phyloP scores from a whole-genome alignment of 768 basidiomycete genomes.

The Psilocybe cubensis region DNA sequence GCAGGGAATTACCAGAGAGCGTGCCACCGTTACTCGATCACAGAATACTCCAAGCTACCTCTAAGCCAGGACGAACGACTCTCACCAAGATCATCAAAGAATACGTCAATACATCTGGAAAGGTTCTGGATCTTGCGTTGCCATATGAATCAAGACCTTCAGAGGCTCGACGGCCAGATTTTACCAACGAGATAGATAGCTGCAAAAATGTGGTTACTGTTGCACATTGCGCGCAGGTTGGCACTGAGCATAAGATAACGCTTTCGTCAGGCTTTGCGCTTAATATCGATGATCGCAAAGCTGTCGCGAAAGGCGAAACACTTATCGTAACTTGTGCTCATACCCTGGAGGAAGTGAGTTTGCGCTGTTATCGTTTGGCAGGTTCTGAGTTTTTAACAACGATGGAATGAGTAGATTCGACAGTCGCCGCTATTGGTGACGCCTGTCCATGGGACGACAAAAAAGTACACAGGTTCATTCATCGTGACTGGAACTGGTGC shows the following conservation, averaged over 20 bases:
- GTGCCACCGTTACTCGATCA: constrained; percentile 27
- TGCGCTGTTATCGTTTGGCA: background rate
- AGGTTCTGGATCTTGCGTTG: constrained; percentile 43
- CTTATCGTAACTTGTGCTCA: constrained; percentile 63
- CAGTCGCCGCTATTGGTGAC: constrained; percentile 29
- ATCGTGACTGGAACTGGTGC: constrained; percentile 41
- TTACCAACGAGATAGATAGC: constrained; percentile 20
- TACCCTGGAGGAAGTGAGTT: constrained; percentile 60
- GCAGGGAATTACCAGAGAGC: constrained; percentile 4
- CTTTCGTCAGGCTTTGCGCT: constrained; percentile 64
- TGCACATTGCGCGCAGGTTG: constrained; percentile 51
- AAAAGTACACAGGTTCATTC: constrained; percentile 43
- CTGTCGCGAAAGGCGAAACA: constrained; percentile 27
- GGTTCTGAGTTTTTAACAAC: background rate
- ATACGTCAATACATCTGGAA: constrained; percentile 44
- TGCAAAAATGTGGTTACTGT: constrained; percentile 47
- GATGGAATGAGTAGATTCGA: constrained; percentile 25
- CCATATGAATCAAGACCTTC: constrained; percentile 56
- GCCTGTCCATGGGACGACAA: constrained; percentile 11
- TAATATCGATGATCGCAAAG: constrained; percentile 25
- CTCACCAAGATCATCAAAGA: constrained; percentile 42
- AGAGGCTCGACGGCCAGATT: constrained; percentile 25
- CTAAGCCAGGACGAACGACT: constrained; percentile 19
- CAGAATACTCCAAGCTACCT: constrained; percentile 26
- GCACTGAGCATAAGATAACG: constrained; percentile 44